Percentiles rank a stretch among this genome's conserved stretches.
Conservation (phyloP, 768 basidiomycete genomes). For the Mycena galopus region DNA sequence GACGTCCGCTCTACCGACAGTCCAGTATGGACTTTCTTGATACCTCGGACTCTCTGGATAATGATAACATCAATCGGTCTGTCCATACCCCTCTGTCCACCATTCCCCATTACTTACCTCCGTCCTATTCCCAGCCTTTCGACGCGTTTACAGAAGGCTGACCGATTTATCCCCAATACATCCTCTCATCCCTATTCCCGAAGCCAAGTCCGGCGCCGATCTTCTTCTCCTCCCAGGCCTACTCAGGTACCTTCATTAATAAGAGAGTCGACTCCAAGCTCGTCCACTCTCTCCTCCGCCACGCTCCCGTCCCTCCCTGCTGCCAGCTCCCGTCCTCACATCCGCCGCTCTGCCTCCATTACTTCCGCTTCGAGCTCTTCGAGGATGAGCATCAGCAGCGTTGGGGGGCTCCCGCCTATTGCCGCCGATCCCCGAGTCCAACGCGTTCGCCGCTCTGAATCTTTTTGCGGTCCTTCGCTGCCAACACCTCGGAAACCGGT, state of each 20-base stretch:
- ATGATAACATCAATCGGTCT: constrained; percentile 73
- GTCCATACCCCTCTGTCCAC: constrained; percentile 41
- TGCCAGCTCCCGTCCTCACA: constrained; percentile 53
- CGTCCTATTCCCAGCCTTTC: constrained; percentile 63
- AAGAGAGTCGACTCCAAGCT: constrained; percentile 73
- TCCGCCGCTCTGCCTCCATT: constrained; percentile 61
- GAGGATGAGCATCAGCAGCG: constrained; percentile 52
- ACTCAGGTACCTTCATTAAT: constrained; percentile 58
- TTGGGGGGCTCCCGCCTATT: constrained; percentile 47
- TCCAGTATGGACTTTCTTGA: constrained; percentile 92
- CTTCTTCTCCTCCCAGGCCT: constrained; percentile 57
- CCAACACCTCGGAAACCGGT: constrained; percentile 43
- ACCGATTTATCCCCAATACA: constrained; percentile 63
- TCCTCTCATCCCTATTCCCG: constrained; percentile 73
- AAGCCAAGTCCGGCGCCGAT: constrained; percentile 51
- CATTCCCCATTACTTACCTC: constrained; percentile 33
- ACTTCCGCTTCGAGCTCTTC: constrained; percentile 56
- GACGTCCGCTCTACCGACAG: constrained; percentile 79
- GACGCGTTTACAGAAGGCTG: constrained; percentile 74
- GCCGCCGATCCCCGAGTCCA: constrained; percentile 63
- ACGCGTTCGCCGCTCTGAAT: constrained; percentile 65
- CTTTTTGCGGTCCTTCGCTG: constrained; percentile 52
- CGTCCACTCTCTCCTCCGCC: constrained; percentile 66
- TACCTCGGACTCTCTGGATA: constrained; percentile 61
- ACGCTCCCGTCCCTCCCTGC: constrained; percentile 51